Conservation (phyloP, 768 basidiomycete genomes). For the Lentinula sp. region DNA sequence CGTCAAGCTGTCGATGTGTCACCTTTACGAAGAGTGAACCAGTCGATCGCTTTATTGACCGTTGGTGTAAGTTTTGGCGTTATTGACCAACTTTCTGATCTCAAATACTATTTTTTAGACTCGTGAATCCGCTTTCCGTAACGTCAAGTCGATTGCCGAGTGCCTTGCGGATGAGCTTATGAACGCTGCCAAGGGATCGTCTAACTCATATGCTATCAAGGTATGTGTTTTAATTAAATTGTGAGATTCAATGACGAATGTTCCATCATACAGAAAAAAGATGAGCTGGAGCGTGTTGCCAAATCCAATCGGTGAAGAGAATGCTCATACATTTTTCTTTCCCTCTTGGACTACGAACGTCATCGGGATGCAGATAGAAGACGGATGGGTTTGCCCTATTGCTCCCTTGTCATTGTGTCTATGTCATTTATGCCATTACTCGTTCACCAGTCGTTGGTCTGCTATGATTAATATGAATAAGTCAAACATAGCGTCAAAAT, state of each 20-base stretch:
- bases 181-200: slow-evolving; percentile 99
- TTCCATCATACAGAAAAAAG: slow-evolving; percentile 72
- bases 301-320: slow-evolving; percentile 95
- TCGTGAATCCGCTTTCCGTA: slow-evolving; percentile 99
- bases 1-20: slow-evolving; percentile 99
- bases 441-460: not conserved
- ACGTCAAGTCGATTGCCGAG: slow-evolving; percentile 98
- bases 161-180: slow-evolving; percentile 99
- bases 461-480: slow-evolving; percentile 2
- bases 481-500: not conserved
- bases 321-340: not conserved
- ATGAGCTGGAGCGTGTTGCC: slow-evolving; percentile 99
- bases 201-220: slow-evolving; percentile 99
- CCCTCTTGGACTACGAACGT: not conserved
- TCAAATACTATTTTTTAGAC: slow-evolving; percentile 39
- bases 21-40: slow-evolving; percentile 96
- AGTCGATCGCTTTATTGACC: slow-evolving; percentile 92
- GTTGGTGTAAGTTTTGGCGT: slow-evolving; percentile 66
- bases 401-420: not conserved
- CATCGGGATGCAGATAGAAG: not conserved
- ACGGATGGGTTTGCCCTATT: not conserved
- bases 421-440: not conserved
- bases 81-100: not conserved
- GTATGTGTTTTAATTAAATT: slow-evolving; percentile 28
- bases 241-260: not conserved